These are phyloP conservation scores for Staphylotrichum longicolle DNA, from an alignment of 495 filamentous ascomycete genomes.

Conservation along the genomic window DNA sequence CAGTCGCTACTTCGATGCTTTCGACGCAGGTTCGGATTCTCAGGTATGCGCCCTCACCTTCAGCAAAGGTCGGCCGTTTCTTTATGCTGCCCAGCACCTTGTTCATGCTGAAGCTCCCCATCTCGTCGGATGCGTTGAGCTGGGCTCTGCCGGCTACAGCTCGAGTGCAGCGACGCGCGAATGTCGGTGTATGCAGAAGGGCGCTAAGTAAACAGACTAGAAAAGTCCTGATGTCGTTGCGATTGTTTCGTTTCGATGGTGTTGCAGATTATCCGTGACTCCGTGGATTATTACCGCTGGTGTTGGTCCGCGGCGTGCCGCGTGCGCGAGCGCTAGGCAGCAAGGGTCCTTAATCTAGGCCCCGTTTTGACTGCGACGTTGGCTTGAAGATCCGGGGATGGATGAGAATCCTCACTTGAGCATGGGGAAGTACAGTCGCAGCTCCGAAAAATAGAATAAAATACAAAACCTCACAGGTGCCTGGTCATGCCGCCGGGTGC, in stretches of 20 bases:
- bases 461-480: too few species aligned
- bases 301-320: slow-evolving; percentile 1
- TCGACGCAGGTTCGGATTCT: neutral
- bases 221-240: neutral
- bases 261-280: slow-evolving; percentile 9
- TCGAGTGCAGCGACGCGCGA: neutral
- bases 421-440: too few species aligned
- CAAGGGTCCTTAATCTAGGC: slow-evolving; percentile 11
- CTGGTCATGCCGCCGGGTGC: too few species aligned
- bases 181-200: neutral
- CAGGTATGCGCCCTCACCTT: neutral
- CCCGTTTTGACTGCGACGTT: slow-evolving; percentile 11
- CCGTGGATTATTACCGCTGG: slow-evolving; percentile 4
- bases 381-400: neutral
- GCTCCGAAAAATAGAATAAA: too few species aligned
- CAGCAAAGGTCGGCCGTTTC: slow-evolving; percentile 41
- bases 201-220: neutral
- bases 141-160: neutral
- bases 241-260: slow-evolving; percentile 4
- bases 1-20: neutral
- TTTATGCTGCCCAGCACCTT: slow-evolving; percentile 56
- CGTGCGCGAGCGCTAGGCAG: slow-evolving; percentile 14
- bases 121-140: slow-evolving; percentile 21
- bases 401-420: too few species aligned
- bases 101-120: slow-evolving; percentile 55